phyloP scores from a whole-genome alignment of 257 asterid genomes.

The Leptodermis oblonga region DNA sequence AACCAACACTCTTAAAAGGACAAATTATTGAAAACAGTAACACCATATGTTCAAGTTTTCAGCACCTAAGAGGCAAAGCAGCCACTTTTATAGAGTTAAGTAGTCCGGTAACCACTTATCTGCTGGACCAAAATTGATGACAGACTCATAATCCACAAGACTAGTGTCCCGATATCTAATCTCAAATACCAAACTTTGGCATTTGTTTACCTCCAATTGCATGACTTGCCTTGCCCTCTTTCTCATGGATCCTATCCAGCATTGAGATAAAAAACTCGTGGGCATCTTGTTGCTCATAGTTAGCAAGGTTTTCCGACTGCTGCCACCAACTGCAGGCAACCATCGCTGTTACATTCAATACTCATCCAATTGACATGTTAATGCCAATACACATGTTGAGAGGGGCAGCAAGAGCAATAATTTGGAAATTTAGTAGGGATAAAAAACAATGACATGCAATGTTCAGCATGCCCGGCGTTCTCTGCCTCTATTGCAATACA shows the following conservation, averaged over 20 bases:
- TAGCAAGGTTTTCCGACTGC: conserved; percentile 62
- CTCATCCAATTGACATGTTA: not conserved
- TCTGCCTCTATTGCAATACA: not conserved
- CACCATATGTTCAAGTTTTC: not conserved
- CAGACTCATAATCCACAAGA: conserved; percentile 2
- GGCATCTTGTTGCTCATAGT: conserved; percentile 70
- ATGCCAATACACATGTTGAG: not conserved
- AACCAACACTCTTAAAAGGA: not conserved
- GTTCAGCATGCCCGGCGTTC: too few relatives aligned
- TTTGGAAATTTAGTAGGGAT: not conserved
- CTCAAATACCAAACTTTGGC: conserved; percentile 6
- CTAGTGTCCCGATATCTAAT: not conserved
- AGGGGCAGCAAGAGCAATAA: not conserved
- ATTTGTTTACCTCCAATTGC: conserved; percentile 43
- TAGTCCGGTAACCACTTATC: conserved; percentile 4
- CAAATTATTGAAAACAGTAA: not conserved
- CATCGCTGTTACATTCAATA: not conserved
- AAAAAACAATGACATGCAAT: not conserved
- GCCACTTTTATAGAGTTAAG: not conserved
- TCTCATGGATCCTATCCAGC: conserved; percentile 65
- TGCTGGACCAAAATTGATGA: conserved; percentile 12
- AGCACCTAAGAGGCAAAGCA: not conserved
- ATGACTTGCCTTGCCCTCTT: conserved; percentile 42
- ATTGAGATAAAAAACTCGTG: conserved; percentile 66
- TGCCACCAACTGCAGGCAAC: conserved; percentile 66